Percentiles rank a stretch among this genome's conserved stretches.
Conservation (phyloP, 2,329 filamentous ascomycete species). For the Fusarium torreyae region DNA sequence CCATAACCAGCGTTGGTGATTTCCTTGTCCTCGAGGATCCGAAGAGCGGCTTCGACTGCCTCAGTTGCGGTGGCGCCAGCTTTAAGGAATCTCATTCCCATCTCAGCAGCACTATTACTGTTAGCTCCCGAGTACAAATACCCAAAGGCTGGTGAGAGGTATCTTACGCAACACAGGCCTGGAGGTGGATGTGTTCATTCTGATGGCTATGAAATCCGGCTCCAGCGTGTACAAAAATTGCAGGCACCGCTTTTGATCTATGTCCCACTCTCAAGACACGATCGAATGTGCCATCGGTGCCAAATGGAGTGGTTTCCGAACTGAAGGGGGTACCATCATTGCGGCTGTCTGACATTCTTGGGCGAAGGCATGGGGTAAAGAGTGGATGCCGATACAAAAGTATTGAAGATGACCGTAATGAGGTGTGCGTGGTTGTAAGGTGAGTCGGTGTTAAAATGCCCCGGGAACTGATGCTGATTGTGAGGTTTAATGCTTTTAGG, state of each 20-base stretch:
- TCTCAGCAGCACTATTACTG: constrained; percentile 79
- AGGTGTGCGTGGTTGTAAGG: not conserved
- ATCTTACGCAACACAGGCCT: constrained; percentile 88
- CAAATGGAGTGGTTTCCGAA: constrained; percentile 63
- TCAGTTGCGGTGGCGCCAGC: constrained; percentile 86
- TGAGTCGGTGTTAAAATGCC: constrained; percentile 2
- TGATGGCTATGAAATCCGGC: constrained; percentile 92
- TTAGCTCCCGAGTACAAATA: constrained; percentile 15
- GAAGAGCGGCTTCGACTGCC: constrained; percentile 90
- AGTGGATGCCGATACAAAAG: not conserved
- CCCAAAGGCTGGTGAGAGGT: not conserved
- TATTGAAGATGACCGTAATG: constrained; percentile 6
- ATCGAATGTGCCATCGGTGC: constrained; percentile 61
- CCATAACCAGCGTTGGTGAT: constrained; percentile 98
- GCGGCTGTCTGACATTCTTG: constrained; percentile 53
- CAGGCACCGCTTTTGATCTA: constrained; percentile 65
- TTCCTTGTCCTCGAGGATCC: constrained; percentile 89
- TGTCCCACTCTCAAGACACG: constrained; percentile 56
- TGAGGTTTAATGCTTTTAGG: constrained; percentile 24
- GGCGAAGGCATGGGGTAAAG: constrained; percentile 44
- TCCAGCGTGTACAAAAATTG: constrained; percentile 95
- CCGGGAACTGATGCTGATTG: constrained; percentile 18
- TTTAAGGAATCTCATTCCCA: constrained; percentile 85
- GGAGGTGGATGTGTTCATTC: constrained; percentile 88
- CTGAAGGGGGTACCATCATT: constrained; percentile 57